Base-by-base conservation (phyloP, 768 basidiomycete genomes). In the Phylloporus rhodoxanthus region DNA sequence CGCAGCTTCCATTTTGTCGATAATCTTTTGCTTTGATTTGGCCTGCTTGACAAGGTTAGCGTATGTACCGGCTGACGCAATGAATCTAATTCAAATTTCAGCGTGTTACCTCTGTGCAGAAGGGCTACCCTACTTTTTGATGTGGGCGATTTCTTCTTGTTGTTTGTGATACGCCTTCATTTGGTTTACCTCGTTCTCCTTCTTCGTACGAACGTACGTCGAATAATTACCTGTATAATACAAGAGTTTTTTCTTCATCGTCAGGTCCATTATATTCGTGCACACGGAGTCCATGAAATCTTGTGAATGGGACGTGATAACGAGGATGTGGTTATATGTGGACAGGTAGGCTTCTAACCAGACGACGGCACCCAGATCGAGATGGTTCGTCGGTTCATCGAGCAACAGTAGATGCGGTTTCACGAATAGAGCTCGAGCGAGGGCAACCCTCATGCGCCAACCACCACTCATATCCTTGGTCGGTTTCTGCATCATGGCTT, bases 1-100 rank as follows among this genome's bases (percentile, higher is more conserved):
- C 13, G 94, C 95, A 23, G 95, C 95, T 76, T 99, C 96, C 95
- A 99, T 99, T 81, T 99, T 99, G 78, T 99, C 95, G 71, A 99
- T 95, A 56, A 99, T 98, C 80, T 99, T 99, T 71, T 99, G 95
- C 69, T 99, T 99, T 44, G 94, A 97, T 74, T 99, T 97, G 58
- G 95, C 95, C 70, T 99, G 95, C 63, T 86, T 91, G 61, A 99
- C 95, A 57, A 99, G 81, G 70, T 99, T 99, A 59, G 95, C 96
- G 66, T 98, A 99, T 30, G 95, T 99, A 81, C 95, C 95, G 30
- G 95, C 95, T n/a, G 91, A 94, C 7, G 96, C 91, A 58, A 98
- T 98, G 80, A 97, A 97, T 64, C 92, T 85, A 21, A 20, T 36
- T 20, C 7, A 2, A 7, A 26, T 37, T 55, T 57, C 36, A 59